These are phyloP conservation scores for Daldinia childiae DNA, from an alignment of 495 filamentous ascomycete genomes.

Conservation along the genomic window DNA sequence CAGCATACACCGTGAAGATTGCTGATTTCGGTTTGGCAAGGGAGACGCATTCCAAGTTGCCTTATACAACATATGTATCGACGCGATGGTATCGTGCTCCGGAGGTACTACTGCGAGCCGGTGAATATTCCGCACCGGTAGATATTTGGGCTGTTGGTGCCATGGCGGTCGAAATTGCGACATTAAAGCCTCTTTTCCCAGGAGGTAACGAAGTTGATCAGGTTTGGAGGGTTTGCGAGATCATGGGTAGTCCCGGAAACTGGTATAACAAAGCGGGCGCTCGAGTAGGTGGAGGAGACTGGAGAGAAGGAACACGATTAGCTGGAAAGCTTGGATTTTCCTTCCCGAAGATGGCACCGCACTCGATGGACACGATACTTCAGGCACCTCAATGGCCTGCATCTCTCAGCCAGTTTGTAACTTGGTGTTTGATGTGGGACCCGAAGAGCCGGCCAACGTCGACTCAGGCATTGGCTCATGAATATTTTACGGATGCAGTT, in stretches of 20 bases:
- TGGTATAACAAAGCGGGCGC: constrained; percentile 93
- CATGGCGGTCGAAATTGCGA: constrained; percentile 99
- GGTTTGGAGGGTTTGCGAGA: constrained; percentile 98
- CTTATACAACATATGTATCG: constrained; percentile 98
- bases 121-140: constrained; percentile 96
- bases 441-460: constrained; percentile 95
- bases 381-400: constrained; percentile 91
- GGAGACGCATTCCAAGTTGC: constrained; percentile 94
- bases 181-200: constrained; percentile 95
- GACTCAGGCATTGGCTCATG: constrained; percentile 88
- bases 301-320: constrained; percentile 91
- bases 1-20: constrained; percentile 95
- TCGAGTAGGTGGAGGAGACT: constrained; percentile 94
- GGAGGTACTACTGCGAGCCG: constrained; percentile 92
- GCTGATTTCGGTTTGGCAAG: constrained; percentile 98
- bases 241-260: constrained; percentile 98
- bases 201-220: constrained; percentile 99
- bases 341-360: constrained; percentile 99
- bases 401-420: constrained; percentile 89
- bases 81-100: constrained; percentile 98
- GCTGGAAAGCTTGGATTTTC: constrained; percentile 97
- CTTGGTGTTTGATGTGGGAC: constrained; percentile 99
- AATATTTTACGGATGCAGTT: constrained; percentile 95
- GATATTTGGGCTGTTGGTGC: constrained; percentile 99
- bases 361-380: constrained; percentile 94